Evolutionary conservation across 1,139 yeast species (phyloP), one percentile per base, ranked within the genome.

Genomic region (Candida pseudoviswanathii): DNA sequence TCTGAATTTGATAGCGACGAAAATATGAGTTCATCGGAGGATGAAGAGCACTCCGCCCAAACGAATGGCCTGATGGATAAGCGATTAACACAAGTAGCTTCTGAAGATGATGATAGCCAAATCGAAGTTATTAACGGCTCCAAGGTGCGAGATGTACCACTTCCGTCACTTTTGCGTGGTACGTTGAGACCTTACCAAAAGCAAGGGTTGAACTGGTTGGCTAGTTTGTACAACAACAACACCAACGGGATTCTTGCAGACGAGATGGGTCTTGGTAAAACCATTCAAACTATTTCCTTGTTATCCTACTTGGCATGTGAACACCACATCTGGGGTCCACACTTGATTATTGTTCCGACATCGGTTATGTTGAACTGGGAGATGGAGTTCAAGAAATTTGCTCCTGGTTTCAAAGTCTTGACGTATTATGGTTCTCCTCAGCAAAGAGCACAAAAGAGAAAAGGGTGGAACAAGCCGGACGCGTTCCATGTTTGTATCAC

Each of bases 321-420:
- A 58, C 92, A 91, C 62, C 89, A 89, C 51, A 81, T 88, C 30
- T 94, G 99, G 99, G 99, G 99, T 0, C 99, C 99, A 0, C 99
- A 95, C 72, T 73, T 95, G 49, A 92, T 95, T 67, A 84, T 95
- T 53, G 99, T 95, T 3, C 99, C 99, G 2, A 95, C 99, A 0
- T 90, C 97, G 21, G 99, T 95, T n/a, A 85, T 95, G 86, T 82
- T 95, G 50, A 95, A 95, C 65, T 95, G 99, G 99, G 99, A 95
- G 66, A 92, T 94, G 97, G 99, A 95, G 65, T 92, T 95, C 71
- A 95, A 94, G 63, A 84, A 96, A 58, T 95, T 95, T 75, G 98
- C 98, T 0, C 99, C 99, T 0, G 99, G 99, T 0, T 88, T 95
- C 67, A 94, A 95, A 65, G 96, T 95, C 1, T 66, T 95, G 65